Evolutionary conservation across 164 flowering plant genomes (phyloP).

Genomic region (Stephania yunnanensis): DNA sequence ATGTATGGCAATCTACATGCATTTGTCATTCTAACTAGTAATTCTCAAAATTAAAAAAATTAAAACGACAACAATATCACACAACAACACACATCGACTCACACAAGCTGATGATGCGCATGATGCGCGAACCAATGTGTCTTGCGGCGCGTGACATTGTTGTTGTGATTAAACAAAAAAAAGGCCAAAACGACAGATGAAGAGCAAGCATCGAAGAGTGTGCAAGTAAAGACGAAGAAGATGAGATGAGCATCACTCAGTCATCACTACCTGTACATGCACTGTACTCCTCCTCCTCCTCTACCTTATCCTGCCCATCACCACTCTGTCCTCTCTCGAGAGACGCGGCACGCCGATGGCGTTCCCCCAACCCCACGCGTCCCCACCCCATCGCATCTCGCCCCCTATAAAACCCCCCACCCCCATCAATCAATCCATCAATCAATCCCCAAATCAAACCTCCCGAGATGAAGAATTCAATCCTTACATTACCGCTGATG

Average conservation of each 20-base stretch:
- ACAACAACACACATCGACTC: too few species aligned
- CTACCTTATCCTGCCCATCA: neutral
- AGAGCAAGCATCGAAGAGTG: neutral
- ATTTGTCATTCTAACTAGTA: too few species aligned
- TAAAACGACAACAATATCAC: too few species aligned
- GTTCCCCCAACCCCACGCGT: neutral
- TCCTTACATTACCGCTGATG: neutral
- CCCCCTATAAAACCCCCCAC: neutral
- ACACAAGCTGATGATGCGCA: too few species aligned
- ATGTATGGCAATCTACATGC: too few species aligned
- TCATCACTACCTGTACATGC: neutral
- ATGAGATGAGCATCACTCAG: neutral
- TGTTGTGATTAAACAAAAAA: too few species aligned
- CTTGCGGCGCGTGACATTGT: too few species aligned
- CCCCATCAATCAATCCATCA: neutral
- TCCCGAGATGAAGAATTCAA: neutral
- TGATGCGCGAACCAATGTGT: too few species aligned
- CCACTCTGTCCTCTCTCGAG: neutral
- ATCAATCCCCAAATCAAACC: neutral
- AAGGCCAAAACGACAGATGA: neutral
- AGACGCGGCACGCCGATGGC: constrained; percentile 7
- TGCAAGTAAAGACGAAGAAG: neutral
- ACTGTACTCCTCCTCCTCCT: neutral
- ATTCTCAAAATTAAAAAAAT: too few species aligned
- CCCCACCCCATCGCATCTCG: neutral